Evolutionary conservation across 2,329 filamentous ascomycete genomes (phyloP).

Genomic region (Akanthomyces uredinophilus): DNA sequence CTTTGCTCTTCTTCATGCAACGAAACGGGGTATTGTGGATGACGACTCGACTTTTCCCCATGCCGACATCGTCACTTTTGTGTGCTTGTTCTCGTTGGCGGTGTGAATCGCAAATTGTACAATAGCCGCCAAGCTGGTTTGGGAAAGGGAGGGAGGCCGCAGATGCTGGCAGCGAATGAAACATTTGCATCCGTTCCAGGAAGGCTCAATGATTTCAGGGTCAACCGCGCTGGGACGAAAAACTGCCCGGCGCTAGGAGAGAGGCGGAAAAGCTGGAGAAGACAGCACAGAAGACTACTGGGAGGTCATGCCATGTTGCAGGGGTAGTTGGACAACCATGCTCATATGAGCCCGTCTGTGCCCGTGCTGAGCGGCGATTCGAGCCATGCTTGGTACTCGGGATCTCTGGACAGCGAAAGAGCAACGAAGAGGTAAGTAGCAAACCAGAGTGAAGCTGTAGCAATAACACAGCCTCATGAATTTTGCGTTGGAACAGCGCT

Average conservation of each 20-base stretch:
- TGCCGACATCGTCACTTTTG: not conserved
- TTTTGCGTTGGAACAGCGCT: not conserved
- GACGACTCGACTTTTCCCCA: not conserved
- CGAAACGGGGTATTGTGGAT: not conserved
- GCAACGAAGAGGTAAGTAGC: not conserved
- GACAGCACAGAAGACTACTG: too few species aligned
- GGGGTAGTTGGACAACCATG: not conserved
- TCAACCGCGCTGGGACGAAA: not conserved
- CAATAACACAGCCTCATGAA: not conserved
- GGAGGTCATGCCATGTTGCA: not conserved
- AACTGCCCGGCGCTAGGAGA: not conserved
- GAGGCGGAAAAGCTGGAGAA: not conserved
- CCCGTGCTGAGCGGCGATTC: not conserved
- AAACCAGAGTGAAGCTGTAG: not conserved
- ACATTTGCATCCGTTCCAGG: not conserved
- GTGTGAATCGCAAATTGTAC: constrained; percentile 1
- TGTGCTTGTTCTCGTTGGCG: not conserved
- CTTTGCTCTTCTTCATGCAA: not conserved
- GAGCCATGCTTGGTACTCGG: not conserved
- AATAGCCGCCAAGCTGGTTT: constrained; percentile 10
- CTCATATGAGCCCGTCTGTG: not conserved
- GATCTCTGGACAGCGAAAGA: not conserved
- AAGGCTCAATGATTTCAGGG: not conserved
- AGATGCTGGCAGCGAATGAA: not conserved
- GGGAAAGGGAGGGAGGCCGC: not conserved